Percentiles rank a stretch among this genome's conserved stretches.
Evolutionary conservation across 495 filamentous ascomycete genomes (phyloP).

Genomic region (Trypethelium eluteriae): DNA sequence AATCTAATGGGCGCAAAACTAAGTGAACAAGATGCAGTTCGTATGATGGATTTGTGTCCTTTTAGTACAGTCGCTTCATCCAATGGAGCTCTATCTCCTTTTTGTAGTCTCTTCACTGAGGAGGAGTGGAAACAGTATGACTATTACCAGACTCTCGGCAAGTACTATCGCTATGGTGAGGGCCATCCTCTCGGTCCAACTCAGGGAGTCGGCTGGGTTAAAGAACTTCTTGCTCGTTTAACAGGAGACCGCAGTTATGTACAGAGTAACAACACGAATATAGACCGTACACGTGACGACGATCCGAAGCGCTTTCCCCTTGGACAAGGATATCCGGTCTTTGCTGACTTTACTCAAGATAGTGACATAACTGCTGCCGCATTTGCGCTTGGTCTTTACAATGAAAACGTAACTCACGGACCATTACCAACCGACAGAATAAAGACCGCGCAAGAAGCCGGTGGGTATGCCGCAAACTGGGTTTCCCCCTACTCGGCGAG

Average conservation of each 20-base stretch:
- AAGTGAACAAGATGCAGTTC: conserved; percentile 46
- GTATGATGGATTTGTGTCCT: conserved; percentile 75
- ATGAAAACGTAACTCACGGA: conserved; percentile 37
- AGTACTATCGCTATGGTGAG: conserved; percentile 69
- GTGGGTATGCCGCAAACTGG: conserved; percentile 61
- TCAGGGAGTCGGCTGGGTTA: conserved; percentile 72
- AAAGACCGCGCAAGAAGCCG: conserved; percentile 38
- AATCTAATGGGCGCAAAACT: conserved; percentile 29
- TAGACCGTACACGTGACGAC: conserved; percentile 61
- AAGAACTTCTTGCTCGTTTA: conserved; percentile 70
- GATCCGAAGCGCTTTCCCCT: conserved; percentile 58
- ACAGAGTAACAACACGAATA: conserved; percentile 61
- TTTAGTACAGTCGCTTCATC: conserved; percentile 58
- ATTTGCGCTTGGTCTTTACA: conserved; percentile 63
- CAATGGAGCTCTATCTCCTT: conserved; percentile 42
- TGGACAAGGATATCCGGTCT: conserved; percentile 53
- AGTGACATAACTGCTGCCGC: conserved; percentile 67
- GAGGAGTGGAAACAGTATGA: conserved; percentile 67
- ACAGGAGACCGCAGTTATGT: conserved; percentile 53
- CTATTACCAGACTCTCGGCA: conserved; percentile 64
- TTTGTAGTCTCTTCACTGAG: conserved; percentile 61
- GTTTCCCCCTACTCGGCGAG: conserved; percentile 67
- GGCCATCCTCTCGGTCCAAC: conserved; percentile 69
- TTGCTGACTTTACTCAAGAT: conserved; percentile 84
- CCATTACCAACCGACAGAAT: not conserved